These are phyloP conservation scores for Bruguiera hainesii DNA, from an alignment of 441 rosid species.

Conservation along the genomic window DNA sequence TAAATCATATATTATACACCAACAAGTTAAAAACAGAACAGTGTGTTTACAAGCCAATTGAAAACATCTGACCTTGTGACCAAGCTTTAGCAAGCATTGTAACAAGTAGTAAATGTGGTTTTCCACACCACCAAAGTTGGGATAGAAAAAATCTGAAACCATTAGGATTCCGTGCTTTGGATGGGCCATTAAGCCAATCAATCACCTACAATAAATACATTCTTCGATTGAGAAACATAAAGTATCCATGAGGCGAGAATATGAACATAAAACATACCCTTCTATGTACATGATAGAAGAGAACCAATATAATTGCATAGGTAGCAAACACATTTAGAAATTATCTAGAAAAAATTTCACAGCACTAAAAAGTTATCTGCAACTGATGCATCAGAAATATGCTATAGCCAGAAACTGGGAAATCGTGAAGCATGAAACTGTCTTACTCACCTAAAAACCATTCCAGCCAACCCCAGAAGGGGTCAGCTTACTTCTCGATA, in stretches of 20 bases:
- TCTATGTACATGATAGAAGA: not conserved
- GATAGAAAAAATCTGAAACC: constrained; percentile 98
- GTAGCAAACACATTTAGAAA: not conserved
- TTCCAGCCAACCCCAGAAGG: not conserved
- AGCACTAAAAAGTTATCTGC: too few relatives aligned
- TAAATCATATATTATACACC: too few relatives aligned
- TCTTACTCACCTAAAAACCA: not conserved
- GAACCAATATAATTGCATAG: not conserved
- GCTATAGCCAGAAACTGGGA: not conserved
- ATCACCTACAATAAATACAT: constrained; percentile 22
- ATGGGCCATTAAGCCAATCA: constrained; percentile 37
- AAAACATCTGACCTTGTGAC: constrained; percentile 67
- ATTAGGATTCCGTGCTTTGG: constrained; percentile 68
- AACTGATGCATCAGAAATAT: too few relatives aligned
- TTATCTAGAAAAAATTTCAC: too few relatives aligned
- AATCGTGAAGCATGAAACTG: not conserved
- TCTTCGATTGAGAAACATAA: not conserved
- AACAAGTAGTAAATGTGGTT: constrained; percentile 89
- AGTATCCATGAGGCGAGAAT: not conserved
- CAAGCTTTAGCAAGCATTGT: constrained; percentile 83
- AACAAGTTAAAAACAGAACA: too few relatives aligned
- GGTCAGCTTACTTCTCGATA: not conserved
- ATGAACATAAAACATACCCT: not conserved
- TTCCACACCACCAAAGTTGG: constrained; percentile 99
- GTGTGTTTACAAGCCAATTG: not conserved